phyloP scores from a whole-genome alignment of 495 filamentous ascomycete species.

The Choiromyces venosus region DNA sequence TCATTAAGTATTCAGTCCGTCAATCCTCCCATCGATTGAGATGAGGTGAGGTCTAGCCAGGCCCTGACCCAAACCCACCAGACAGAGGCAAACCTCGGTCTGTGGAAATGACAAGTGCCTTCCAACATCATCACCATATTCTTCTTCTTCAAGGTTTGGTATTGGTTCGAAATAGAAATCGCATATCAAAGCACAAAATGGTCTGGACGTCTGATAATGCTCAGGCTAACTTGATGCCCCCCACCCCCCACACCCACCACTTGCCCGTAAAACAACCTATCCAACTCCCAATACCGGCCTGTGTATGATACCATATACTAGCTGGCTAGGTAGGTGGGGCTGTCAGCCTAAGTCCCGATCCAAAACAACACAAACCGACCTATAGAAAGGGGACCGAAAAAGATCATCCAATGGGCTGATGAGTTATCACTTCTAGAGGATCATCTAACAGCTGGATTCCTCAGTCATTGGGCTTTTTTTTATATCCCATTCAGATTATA shows the following conservation, averaged over 20 bases:
- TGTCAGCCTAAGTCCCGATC: background rate
- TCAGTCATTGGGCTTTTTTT: background rate
- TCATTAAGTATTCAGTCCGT: background rate
- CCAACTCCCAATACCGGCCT: background rate
- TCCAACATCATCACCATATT: background rate
- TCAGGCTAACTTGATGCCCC: background rate
- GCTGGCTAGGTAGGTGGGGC: background rate
- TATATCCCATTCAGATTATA: background rate
- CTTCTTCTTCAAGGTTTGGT: background rate
- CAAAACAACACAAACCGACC: background rate
- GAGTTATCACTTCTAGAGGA: background rate
- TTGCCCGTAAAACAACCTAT: background rate
- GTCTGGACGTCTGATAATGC: constrained; percentile 1
- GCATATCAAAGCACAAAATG: background rate
- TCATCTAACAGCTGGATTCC: background rate
- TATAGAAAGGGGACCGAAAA: background rate
- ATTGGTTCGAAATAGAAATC: background rate
- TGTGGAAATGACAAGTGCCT: background rate
- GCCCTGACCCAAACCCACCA: background rate
- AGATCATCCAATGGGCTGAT: background rate
- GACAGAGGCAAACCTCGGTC: background rate
- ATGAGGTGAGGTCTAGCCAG: background rate
- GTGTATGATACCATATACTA: background rate
- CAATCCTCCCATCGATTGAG: background rate
- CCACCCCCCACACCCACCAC: background rate